phyloP scores from a whole-genome alignment of 1,284 basidiomycete species.

The Austroboletus niveus region DNA sequence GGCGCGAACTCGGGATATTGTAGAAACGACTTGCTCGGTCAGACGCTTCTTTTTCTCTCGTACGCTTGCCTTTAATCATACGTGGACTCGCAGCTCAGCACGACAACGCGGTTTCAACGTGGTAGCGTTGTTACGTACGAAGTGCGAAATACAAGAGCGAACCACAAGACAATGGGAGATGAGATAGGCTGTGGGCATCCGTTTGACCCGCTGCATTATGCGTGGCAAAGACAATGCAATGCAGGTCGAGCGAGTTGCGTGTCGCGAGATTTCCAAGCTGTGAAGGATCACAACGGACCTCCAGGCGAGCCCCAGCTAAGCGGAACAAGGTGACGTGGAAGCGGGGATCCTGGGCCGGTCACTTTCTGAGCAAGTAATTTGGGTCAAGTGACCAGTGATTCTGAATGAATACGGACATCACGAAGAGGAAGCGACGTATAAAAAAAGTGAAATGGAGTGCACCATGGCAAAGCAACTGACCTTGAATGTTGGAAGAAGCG shows the following conservation, averaged over 20 bases:
- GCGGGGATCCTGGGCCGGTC: conserved; percentile 3
- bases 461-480: too few relatives aligned
- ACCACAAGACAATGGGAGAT: conserved; percentile 8
- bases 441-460: too few relatives aligned
- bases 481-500: conserved; percentile 15
- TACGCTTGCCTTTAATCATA: conserved; percentile 8
- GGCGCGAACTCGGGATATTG: conserved; percentile 14
- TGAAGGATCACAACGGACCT: conserved; percentile 26
- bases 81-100: conserved; percentile 6
- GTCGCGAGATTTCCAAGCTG: conserved; percentile 14
- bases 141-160: conserved; percentile 4
- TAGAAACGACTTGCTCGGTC: conserved; percentile 4
- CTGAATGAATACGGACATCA: background rate
- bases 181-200: background rate
- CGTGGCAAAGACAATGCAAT: conserved; percentile 15
- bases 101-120: conserved; percentile 29
- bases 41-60: background rate
- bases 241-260: background rate
- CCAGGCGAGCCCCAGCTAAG: conserved; percentile 10
- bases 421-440: background rate
- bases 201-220: conserved; percentile 7
- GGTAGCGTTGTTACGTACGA: conserved; percentile 27
- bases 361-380: background rate
- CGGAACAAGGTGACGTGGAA: conserved; percentile 20
- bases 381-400: too few relatives aligned